Base-by-base conservation (phyloP, 164 flowering plant species). In the Vitis amurensis region DNA sequence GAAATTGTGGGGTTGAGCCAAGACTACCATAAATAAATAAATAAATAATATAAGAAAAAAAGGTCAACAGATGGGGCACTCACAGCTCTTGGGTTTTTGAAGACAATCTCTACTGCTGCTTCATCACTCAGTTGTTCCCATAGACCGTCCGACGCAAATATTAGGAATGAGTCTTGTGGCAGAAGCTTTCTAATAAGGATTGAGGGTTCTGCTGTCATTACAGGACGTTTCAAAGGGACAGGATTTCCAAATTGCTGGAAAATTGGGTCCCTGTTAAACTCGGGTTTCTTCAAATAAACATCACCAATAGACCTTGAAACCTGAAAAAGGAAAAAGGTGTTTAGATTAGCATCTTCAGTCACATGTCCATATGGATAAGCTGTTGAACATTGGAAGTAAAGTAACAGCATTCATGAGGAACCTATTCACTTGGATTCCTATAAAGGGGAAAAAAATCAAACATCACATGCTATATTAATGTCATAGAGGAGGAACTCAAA, bases 291-390 rank as follows among this genome's bases (percentile, higher is more conserved):
- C 70, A 87, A 52, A 66, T 87, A 85, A 3, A 79, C 80, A 64
- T 87, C 91, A 2, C 91, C 91, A 53, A 87, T 87, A 11, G 91
- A 87, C 76, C 91, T 80, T 17, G 91, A 85, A 29, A 84, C 91
- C 91, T 87, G 73, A 61, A 76, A 60, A 16, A 19, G 67, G 17
- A 11, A 60, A 53, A 70, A 17, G 19, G 12, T 4, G 27, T 63
- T 68, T 7, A 57, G 61, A 50, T 30, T 5, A 52, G 62, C 44
- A 37, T 37, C 44, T 37, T 37, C 44, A 3, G 44, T 37, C 44
- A 37, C 44, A 37, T 37, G 44, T 37, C 44, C 44, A 37, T 48
- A 31, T 51, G 49, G 50, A 65, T 27, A 27, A 65, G 67, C 31
- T 6, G 11, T 30, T 66, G 49, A 66, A 30, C 68, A 66, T n/a